phyloP scores from a whole-genome alignment of 306 rosid genomes.

The Rosa lucieae region DNA sequence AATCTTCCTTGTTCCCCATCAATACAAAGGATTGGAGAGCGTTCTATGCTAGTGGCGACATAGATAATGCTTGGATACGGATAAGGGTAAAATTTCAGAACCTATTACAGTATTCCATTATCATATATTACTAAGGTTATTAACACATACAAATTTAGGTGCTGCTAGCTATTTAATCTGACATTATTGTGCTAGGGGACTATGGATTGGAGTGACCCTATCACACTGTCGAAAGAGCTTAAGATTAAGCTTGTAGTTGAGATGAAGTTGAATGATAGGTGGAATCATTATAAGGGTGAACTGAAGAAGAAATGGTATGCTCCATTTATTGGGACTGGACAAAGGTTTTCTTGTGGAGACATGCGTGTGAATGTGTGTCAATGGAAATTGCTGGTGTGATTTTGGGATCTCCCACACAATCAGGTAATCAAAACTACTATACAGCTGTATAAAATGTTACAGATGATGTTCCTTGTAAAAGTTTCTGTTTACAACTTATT shows the following conservation, averaged over 20 bases:
- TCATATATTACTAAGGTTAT: not conserved
- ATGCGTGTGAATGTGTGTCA: not conserved
- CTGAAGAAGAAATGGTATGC: not conserved
- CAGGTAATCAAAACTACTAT: not conserved
- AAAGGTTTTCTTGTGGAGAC: not conserved
- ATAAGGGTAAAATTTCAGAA: not conserved
- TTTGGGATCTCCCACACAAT: not conserved
- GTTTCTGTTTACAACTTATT: too few species aligned
- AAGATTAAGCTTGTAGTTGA: not conserved
- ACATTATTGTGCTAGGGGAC: not conserved
- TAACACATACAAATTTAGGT: too few species aligned
- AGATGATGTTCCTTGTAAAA: too few species aligned
- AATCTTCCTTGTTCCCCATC: not conserved
- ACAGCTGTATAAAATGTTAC: not conserved
- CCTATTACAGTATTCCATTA: too few species aligned
- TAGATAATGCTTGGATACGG: not conserved
- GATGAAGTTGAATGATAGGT: not conserved
- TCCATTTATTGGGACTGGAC: not conserved
- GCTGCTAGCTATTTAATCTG: too few species aligned
- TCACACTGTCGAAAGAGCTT: not conserved
- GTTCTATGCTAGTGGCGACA: not conserved
- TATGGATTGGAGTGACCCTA: not conserved
- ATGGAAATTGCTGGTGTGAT: not conserved
- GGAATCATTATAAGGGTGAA: not conserved
- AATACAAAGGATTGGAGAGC: too few species aligned